Evolutionary conservation across 495 filamentous ascomycete species (phyloP), one percentile per base, ranked within the genome.

Genomic region (Xylaria cubensis): DNA sequence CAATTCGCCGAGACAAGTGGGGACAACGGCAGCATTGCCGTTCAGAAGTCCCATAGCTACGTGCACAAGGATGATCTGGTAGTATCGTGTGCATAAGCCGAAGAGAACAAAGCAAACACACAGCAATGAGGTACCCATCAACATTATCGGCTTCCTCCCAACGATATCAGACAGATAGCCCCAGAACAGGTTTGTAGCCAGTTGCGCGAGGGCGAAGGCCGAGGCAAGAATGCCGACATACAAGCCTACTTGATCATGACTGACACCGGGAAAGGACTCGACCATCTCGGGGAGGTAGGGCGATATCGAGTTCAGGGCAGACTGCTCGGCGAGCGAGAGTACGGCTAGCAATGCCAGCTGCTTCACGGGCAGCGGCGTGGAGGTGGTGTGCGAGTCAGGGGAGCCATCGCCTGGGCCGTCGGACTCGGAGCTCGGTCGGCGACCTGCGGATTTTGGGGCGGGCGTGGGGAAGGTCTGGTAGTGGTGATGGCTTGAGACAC

Each of bases 401-500:
- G 81, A 69, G n/a, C 74, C 70, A n/a, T 74, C 64, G 12, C 72
- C 73, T 39, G 67, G 66, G 21, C 76, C 75, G 51, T 73, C 81
- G 13, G 72, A 79, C 13, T 72, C 73, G 46, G 79, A 73, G 36
- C 65, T 74, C 9, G 70, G 78, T 48, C 75, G 76, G 44, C 80
- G 78, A 55, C 73, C 78, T 10, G 83, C 91, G n/a, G 91, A 91
- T 74, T 89, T 91, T 21, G 96, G 96, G 2, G 96, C 96, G 56
- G 90, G 89, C 0, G 94, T 97, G 36, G 94, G 94, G 78, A 99
- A 98, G 61, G 96, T 98, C 76, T 98, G 94, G 82, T 98, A 99
- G 46, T 91, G 87, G 58, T 77, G 66, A 29, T 73, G 74, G 6
- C 92, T 92, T 62, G 92, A 92, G 71, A 90, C 85, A 67, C 89